These are phyloP conservation scores for Seiridium cupressi DNA, from an alignment of 2,329 filamentous ascomycete genomes.

Conservation along the genomic window DNA sequence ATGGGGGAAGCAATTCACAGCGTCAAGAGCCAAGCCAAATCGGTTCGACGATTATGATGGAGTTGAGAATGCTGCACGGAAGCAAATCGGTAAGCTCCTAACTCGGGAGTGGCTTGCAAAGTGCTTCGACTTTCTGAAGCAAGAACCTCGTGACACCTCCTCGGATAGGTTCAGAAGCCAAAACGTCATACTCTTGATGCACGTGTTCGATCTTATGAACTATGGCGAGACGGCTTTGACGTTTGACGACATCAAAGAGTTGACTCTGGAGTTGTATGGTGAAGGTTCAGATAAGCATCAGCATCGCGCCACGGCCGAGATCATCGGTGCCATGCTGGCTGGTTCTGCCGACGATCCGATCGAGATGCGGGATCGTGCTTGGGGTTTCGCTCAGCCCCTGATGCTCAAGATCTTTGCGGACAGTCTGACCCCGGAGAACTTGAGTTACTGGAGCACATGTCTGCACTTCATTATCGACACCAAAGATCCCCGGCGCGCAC, in stretches of 20 bases:
- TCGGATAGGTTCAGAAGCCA: conserved; percentile 88
- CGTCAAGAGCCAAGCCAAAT: conserved; percentile 68
- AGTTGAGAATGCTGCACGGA: conserved; percentile 69
- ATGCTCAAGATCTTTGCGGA: conserved; percentile 85
- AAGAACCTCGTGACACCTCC: conserved; percentile 81
- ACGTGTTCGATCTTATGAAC: conserved; percentile 87
- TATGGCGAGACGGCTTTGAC: conserved; percentile 74
- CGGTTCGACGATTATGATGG: conserved; percentile 75
- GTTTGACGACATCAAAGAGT: conserved; percentile 83
- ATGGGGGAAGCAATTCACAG: conserved; percentile 86
- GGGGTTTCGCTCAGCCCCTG: conserved; percentile 88
- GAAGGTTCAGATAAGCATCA: conserved; percentile 98
- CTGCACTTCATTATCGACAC: conserved; percentile 84
- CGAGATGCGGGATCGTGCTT: conserved; percentile 72
- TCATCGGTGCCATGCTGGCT: conserved; percentile 79
- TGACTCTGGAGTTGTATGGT: conserved; percentile 75
- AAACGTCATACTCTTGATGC: conserved; percentile 81
- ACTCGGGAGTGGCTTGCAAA: conserved; percentile 82
- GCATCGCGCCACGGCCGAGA: conserved; percentile 92
- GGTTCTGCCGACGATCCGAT: conserved; percentile 76
- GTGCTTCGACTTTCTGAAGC: conserved; percentile 92
- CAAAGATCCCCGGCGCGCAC: conserved; percentile 84
- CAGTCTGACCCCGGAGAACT: conserved; percentile 89
- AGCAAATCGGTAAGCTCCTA: conserved; percentile 76
- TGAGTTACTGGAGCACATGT: conserved; percentile 92